Percentiles rank a stretch among this genome's conserved stretches.
Conservation (phyloP, 306 rosid species). For the Lupinus albus region DNA sequence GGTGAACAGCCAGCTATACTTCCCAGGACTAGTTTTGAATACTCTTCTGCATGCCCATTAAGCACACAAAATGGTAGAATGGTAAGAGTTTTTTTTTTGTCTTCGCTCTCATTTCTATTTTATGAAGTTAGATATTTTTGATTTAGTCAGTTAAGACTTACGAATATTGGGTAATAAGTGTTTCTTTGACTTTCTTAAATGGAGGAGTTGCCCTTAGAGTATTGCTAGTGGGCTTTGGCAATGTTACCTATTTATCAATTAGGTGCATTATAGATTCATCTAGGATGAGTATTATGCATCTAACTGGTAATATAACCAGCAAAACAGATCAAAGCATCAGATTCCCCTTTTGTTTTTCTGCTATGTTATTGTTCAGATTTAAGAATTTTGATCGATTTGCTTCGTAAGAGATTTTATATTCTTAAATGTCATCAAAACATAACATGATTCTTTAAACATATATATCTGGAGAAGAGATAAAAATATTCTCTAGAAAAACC, state of each 20-base stretch:
- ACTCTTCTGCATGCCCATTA: constrained; percentile 77
- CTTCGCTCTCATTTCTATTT: not conserved
- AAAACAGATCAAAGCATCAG: not conserved
- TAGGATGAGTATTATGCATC: not conserved
- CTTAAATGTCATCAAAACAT: not conserved
- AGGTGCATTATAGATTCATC: not conserved
- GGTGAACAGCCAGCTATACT: constrained; percentile 87
- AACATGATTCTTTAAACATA: not conserved
- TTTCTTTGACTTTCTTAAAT: not conserved
- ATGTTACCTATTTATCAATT: not conserved
- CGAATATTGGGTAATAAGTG: not conserved
- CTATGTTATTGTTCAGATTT: not conserved
- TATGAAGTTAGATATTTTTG: constrained; percentile 12
- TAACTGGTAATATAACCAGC: constrained; percentile 3
- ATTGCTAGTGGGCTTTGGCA: not conserved
- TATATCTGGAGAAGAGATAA: not conserved
- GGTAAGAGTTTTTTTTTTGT: constrained; percentile 49
- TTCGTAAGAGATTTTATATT: not conserved
- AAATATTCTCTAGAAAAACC: not conserved
- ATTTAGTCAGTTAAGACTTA: not conserved
- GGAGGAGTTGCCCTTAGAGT: not conserved
- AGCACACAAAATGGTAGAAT: constrained; percentile 73
- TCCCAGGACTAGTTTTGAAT: constrained; percentile 73
- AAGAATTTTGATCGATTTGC: not conserved
- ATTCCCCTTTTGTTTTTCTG: not conserved